phyloP scores from a whole-genome alignment of 2,329 filamentous ascomycete genomes.

The Ascochyta koolunga region DNA sequence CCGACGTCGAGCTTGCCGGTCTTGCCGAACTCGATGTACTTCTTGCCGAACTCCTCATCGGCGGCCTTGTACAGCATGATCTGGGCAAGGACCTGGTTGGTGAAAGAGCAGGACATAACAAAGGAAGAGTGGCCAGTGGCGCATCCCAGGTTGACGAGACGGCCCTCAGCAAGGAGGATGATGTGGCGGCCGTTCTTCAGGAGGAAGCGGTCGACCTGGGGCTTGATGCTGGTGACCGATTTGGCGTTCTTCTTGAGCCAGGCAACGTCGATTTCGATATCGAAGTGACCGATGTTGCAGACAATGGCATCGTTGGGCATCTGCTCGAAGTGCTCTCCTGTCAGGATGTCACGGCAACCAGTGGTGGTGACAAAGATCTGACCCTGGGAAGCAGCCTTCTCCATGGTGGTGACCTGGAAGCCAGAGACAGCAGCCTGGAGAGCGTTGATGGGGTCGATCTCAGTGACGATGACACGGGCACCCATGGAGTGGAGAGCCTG shows the following conservation, averaged over 20 bases:
- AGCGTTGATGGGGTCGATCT: conserved; percentile 99
- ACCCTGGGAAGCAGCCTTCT: conserved; percentile 84
- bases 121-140: conserved; percentile 99
- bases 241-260: conserved; percentile 98
- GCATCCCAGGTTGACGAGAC: conserved; percentile 99
- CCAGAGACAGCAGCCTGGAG: conserved; percentile 98
- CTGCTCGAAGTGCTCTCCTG: conserved; percentile 86
- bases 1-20: conserved; percentile 86
- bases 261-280: conserved; percentile 99
- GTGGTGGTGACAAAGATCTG: conserved; percentile 99
- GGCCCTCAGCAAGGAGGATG: conserved; percentile 97
- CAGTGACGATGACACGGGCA: conserved; percentile 93
- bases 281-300: conserved; percentile 99
- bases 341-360: conserved; percentile 97
- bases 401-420: conserved; percentile 97
- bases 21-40: conserved; percentile 96
- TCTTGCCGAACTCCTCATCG: conserved; percentile 84
- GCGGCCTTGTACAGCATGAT: conserved; percentile 96
- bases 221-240: conserved; percentile 98
- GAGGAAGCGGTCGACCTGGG: conserved; percentile 97
- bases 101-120: conserved; percentile 99
- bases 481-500: conserved; percentile 96
- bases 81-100: conserved; percentile 99
- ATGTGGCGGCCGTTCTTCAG: conserved; percentile 95
- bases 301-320: conserved; percentile 99